Percentiles rank a stretch among this genome's conserved stretches.
Evolutionary conservation across 2,329 filamentous ascomycete species (phyloP).

Genomic region (Drechslerella stenobrocha): DNA sequence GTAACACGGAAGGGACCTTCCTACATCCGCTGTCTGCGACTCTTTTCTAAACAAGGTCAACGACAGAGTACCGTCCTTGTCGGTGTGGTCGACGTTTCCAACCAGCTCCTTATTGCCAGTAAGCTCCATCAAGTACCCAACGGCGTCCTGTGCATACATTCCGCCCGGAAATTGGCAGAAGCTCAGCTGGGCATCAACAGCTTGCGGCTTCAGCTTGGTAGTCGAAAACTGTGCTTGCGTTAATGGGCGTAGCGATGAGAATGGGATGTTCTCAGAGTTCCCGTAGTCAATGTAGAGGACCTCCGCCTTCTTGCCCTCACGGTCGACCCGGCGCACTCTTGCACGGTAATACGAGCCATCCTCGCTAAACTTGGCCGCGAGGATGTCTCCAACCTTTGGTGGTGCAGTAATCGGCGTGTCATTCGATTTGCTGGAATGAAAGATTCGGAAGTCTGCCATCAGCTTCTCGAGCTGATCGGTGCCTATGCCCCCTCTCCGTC

Average conservation of each 20-base stretch:
- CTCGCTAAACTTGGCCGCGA: conserved; percentile 85
- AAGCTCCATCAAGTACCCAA: conserved; percentile 72
- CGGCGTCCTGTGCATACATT: conserved; percentile 81
- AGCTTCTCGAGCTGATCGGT: conserved; percentile 81
- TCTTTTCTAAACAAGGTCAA: conserved; percentile 77
- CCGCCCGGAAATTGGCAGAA: conserved; percentile 83
- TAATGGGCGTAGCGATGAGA: conserved; percentile 80
- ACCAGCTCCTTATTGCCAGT: conserved; percentile 75
- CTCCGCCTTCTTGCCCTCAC: conserved; percentile 82
- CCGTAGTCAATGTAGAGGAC: conserved; percentile 95
- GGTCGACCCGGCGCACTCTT: conserved; percentile 87
- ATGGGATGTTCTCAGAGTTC: conserved; percentile 86
- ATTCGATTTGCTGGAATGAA: conserved; percentile 84
- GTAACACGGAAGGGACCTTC: neutral
- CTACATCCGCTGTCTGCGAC: conserved; percentile 28
- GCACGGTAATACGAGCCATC: conserved; percentile 96
- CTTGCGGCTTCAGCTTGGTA: conserved; percentile 83
- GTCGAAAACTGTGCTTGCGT: conserved; percentile 75
- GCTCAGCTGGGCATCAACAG: conserved; percentile 80
- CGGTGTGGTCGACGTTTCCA: conserved; percentile 84
- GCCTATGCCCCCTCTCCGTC: conserved; percentile 57
- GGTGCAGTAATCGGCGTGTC: conserved; percentile 70
- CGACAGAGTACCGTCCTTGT: conserved; percentile 75
- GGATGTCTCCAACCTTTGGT: conserved; percentile 87
- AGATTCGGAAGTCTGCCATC: conserved; percentile 87